phyloP scores from a whole-genome alignment of 257 asterid species.

The Handroanthus guayacan region DNA sequence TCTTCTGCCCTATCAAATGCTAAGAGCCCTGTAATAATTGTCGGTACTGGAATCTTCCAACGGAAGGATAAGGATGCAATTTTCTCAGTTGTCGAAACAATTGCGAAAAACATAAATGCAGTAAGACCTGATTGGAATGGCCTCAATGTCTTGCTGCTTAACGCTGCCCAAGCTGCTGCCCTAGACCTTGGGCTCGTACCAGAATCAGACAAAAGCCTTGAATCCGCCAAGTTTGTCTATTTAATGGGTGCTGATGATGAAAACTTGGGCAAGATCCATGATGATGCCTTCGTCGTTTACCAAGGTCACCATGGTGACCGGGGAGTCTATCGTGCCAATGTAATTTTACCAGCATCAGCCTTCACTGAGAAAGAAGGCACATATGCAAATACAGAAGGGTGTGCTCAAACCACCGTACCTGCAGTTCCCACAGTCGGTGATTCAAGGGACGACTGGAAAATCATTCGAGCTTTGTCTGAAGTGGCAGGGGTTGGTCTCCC shows the following conservation, averaged over 20 bases:
- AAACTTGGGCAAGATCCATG: slow-evolving; percentile 74
- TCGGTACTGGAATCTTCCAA: slow-evolving; percentile 85
- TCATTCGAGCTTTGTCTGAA: slow-evolving; percentile 85
- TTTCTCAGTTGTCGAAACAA: slow-evolving; percentile 67
- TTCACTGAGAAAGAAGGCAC: slow-evolving; percentile 96
- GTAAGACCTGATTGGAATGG: slow-evolving; percentile 92
- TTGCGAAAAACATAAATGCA: slow-evolving; percentile 71
- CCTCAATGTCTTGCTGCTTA: slow-evolving; percentile 73
- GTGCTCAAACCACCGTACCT: slow-evolving; percentile 83
- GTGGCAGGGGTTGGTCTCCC: slow-evolving; percentile 72
- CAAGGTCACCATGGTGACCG: slow-evolving; percentile 98
- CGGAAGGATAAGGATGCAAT: slow-evolving; percentile 85
- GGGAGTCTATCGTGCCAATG: slow-evolving; percentile 90
- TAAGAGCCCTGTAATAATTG: slow-evolving; percentile 83
- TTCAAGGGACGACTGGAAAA: slow-evolving; percentile 96
- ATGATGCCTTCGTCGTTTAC: slow-evolving; percentile 94
- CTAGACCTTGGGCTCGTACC: slow-evolving; percentile 97
- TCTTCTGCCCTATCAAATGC: slow-evolving; percentile 67
- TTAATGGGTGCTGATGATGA: slow-evolving; percentile 97
- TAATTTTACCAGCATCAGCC: slow-evolving; percentile 92
- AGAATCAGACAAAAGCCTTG: slow-evolving; percentile 72
- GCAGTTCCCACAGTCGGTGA: slow-evolving; percentile 99
- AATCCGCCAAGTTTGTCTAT: slow-evolving; percentile 82
- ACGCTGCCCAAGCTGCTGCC: slow-evolving; percentile 98
- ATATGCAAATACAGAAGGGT: slow-evolving; percentile 89